phyloP scores from a whole-genome alignment of 2,329 filamentous ascomycete genomes.

The Coniochaeta sp. region DNA sequence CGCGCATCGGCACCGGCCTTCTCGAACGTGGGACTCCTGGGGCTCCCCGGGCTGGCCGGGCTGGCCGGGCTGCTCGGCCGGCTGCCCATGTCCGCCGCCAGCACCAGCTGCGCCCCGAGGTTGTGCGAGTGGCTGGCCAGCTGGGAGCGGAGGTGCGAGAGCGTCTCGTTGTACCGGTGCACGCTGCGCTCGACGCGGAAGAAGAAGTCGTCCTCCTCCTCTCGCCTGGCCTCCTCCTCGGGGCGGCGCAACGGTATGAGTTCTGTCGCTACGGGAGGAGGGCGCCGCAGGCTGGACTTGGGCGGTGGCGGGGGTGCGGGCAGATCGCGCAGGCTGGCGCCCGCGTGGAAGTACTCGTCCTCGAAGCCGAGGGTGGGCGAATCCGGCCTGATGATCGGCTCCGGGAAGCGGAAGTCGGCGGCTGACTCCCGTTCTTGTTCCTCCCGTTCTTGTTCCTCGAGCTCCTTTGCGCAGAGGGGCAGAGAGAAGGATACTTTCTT shows the following conservation, averaged over 20 bases:
- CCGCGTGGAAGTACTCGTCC: slow-evolving; percentile 27
- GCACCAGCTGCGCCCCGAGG: slow-evolving; percentile 30
- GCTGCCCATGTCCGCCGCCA: slow-evolving; percentile 15
- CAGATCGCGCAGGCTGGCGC: slow-evolving; percentile 15
- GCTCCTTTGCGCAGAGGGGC: slow-evolving; percentile 12
- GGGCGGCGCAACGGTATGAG: slow-evolving; percentile 7
- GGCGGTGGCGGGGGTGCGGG: slow-evolving; percentile 16
- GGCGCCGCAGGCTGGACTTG: slow-evolving; percentile 4
- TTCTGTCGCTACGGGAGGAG: slow-evolving; percentile 7
- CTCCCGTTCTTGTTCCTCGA: slow-evolving; percentile 20
- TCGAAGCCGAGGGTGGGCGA: slow-evolving; percentile 53
- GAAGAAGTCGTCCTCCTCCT: slow-evolving; percentile 20
- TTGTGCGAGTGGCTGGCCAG: slow-evolving; percentile 39
- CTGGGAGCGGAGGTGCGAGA: slow-evolving; percentile 40
- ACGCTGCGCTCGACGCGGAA: slow-evolving; percentile 35
- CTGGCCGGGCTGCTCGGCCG: background rate
- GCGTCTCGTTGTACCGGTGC: slow-evolving; percentile 41
- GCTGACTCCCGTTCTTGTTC: slow-evolving; percentile 21
- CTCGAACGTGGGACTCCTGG: slow-evolving; percentile 8
- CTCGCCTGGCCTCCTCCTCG: slow-evolving; percentile 6
- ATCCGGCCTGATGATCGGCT: slow-evolving; percentile 47
- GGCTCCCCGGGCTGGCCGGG: background rate
- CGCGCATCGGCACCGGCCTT: slow-evolving; percentile 17
- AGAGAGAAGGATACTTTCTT: slow-evolving; percentile 38
- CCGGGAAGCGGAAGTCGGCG: slow-evolving; percentile 24